These are phyloP conservation scores for Macrophomina tecta DNA, from an alignment of 2,329 filamentous ascomycete species.

Conservation along the genomic window DNA sequence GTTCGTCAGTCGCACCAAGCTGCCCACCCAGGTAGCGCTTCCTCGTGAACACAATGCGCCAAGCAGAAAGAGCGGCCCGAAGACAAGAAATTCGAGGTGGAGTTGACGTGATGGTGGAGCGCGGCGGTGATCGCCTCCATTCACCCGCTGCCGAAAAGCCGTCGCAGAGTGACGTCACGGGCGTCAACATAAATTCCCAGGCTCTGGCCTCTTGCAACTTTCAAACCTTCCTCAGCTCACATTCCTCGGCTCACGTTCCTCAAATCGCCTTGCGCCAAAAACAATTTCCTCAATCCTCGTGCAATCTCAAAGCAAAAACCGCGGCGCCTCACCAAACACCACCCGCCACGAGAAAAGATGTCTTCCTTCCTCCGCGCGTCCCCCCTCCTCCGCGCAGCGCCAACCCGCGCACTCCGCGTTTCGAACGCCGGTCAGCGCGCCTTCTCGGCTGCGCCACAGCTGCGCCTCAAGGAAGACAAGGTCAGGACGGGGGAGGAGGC, in stretches of 20 bases:
- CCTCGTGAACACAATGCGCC: too few relatives aligned
- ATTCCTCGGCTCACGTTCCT: not conserved
- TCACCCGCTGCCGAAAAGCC: conserved; percentile 4
- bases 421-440: conserved; percentile 28
- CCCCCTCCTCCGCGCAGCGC: not conserved
- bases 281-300: not conserved
- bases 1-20: too few relatives aligned
- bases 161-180: conserved; percentile 1
- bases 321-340: conserved; percentile 8
- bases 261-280: not conserved
- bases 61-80: not conserved
- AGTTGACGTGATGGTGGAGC: not conserved
- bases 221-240: not conserved
- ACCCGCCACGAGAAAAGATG: not conserved
- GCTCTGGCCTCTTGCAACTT: not conserved
- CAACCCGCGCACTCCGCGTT: conserved; percentile 2
- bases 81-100: not conserved
- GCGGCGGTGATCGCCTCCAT: conserved; percentile 11
- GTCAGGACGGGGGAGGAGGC: conserved; percentile 46
- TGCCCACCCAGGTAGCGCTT: too few relatives aligned
- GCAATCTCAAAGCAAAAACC: not conserved
- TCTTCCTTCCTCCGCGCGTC: not conserved
- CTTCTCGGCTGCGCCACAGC: conserved; percentile 40
- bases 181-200: not conserved
- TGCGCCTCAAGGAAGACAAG: conserved; percentile 49